Evolutionary conservation across 108 stramenopile species (phyloP).

Genomic region (Fistulifera solaris): DNA sequence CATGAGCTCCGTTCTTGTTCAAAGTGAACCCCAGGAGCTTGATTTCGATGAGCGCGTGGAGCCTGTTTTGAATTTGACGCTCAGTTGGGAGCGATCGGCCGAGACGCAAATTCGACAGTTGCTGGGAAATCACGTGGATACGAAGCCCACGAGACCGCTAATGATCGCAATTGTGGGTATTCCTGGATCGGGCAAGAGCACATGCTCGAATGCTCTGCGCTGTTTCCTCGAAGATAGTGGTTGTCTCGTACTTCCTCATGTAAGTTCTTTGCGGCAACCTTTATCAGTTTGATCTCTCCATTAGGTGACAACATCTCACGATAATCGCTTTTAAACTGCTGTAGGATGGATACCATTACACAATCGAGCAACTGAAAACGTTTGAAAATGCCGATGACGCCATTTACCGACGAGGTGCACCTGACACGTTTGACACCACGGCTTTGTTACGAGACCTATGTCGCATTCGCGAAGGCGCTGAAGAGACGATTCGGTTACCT

Average conservation of each 20-base stretch:
- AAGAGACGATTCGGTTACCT: conserved; percentile 13
- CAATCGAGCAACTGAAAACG: conserved; percentile 14
- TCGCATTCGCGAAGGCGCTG: conserved; percentile 12
- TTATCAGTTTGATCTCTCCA: not conserved
- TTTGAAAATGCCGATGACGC: conserved; percentile 27
- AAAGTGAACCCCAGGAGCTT: too few species aligned
- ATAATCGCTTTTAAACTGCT: not conserved
- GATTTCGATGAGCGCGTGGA: too few species aligned
- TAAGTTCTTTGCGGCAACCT: not conserved
- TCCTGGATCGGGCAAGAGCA: conserved; percentile 29
- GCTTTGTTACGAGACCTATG: conserved; percentile 7
- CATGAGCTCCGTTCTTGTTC: too few species aligned
- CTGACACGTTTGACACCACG: conserved; percentile 29
- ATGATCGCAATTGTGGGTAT: conserved; percentile 30
- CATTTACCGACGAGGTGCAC: conserved; percentile 46
- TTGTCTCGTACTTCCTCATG: conserved; percentile 1
- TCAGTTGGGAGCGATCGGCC: not conserved
- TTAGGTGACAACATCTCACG: not conserved
- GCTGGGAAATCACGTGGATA: conserved; percentile 3
- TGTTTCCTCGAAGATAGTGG: conserved; percentile 5
- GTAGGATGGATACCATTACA: conserved; percentile 42
- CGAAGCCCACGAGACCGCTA: conserved; percentile 10
- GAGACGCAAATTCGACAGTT: not conserved
- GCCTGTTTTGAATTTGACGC: too few species aligned
- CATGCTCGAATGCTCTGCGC: conserved; percentile 10